Conservation (phyloP, 768 basidiomycete species). For the Agrocybe pediades region DNA sequence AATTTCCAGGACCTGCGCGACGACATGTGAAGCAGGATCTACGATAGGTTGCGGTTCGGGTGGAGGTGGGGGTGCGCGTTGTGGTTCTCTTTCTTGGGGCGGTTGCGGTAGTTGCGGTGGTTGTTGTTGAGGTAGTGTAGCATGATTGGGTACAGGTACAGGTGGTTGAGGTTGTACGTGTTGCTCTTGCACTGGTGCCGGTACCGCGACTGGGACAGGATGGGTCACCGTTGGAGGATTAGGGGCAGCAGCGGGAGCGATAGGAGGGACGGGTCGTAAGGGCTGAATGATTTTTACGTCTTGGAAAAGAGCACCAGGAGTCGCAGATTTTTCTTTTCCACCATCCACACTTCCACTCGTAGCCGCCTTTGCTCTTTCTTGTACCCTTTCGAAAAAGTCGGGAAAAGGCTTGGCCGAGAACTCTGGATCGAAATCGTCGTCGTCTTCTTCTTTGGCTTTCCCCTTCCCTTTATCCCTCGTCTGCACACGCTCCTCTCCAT, state of each 20-base stretch:
- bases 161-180: not conserved
- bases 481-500: not conserved
- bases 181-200: not conserved
- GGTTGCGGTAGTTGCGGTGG: constrained; percentile 9
- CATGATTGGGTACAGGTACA: not conserved
- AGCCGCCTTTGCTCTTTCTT: not conserved
- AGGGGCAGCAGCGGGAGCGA: not conserved
- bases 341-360: not conserved
- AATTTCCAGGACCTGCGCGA: constrained; percentile 64
- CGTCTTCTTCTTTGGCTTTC: constrained; percentile 4
- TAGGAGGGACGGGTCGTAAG: not conserved
- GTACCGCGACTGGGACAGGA: not conserved
- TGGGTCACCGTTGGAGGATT: not conserved
- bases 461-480: constrained; percentile 13
- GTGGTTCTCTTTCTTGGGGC: constrained; percentile 14
- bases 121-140: not conserved
- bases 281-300: constrained; percentile 8
- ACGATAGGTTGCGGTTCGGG: constrained; percentile 6
- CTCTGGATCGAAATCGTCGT: constrained; percentile 6
- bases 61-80: constrained; percentile 2
- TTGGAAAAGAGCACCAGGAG: not conserved
- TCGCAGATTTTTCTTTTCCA: not conserved
- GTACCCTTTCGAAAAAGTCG: not conserved
- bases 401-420: constrained; percentile 5
- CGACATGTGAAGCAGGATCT: constrained; percentile 16